These are phyloP conservation scores for Fusarium transvaalense DNA, from an alignment of 2,329 filamentous ascomycete genomes.

Conservation along the genomic window DNA sequence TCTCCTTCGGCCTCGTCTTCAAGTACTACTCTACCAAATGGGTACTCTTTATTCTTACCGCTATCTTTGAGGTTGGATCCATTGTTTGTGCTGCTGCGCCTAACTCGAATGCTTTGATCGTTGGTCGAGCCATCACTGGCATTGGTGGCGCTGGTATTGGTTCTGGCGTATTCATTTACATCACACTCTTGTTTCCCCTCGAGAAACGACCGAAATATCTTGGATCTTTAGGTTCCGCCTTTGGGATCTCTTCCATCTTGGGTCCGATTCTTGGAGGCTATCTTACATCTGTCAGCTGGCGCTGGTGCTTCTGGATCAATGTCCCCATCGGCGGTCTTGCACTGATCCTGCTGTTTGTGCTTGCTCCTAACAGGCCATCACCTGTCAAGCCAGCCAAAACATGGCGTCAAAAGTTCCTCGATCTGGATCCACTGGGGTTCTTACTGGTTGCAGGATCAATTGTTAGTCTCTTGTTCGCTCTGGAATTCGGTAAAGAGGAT, in stretches of 20 bases:
- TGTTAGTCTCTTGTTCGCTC: conserved; percentile 18
- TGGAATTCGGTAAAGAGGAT: conserved; percentile 22
- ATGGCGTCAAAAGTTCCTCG: conserved; percentile 22
- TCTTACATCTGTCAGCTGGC: conserved; percentile 27
- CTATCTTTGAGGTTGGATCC: conserved; percentile 19
- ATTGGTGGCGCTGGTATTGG: conserved; percentile 33
- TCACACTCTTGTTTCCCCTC: conserved; percentile 15
- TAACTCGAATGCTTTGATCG: conserved; percentile 16
- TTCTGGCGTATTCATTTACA: conserved; percentile 17
- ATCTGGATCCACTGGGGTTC: conserved; percentile 17
- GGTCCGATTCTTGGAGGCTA: conserved; percentile 28
- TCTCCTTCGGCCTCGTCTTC: conserved; percentile 27
- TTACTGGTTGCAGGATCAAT: conserved; percentile 23
- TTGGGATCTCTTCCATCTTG: conserved; percentile 19
- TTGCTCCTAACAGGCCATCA: conserved; percentile 12
- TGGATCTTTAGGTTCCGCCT: not conserved
- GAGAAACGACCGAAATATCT: conserved; percentile 28
- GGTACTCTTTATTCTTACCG: conserved; percentile 13
- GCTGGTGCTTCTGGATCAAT: conserved; percentile 39
- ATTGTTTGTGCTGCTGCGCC: conserved; percentile 27
- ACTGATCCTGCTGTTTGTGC: not conserved
- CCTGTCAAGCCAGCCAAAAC: not conserved
- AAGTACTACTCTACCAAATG: conserved; percentile 34
- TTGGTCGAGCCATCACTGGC: conserved; percentile 24
- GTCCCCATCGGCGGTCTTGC: conserved; percentile 26